Conservation (phyloP, 2,329 filamentous ascomycete genomes). For the Diaporthe longicolla region DNA sequence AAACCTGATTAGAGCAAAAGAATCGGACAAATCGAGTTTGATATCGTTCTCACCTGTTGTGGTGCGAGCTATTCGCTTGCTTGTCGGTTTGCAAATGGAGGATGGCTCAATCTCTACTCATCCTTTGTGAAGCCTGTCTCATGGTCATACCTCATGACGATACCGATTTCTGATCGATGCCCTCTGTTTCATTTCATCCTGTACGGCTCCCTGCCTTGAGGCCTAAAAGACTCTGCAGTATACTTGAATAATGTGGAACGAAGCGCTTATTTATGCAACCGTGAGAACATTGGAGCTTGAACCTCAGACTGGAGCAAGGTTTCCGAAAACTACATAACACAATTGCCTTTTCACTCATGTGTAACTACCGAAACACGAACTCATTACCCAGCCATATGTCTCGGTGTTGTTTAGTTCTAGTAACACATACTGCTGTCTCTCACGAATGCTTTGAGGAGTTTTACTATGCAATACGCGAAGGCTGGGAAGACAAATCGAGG, state of each 20-base stretch:
- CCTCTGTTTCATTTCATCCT: not conserved
- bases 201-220: not conserved
- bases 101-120: not conserved
- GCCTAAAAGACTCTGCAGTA: not conserved
- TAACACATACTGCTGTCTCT: too few relatives aligned
- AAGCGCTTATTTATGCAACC: not conserved
- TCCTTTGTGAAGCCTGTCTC: not conserved
- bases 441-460: too few relatives aligned
- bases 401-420: too few relatives aligned
- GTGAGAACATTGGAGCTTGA: not conserved
- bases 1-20: too few relatives aligned
- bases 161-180: too few relatives aligned
- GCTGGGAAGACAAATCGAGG: too few relatives aligned
- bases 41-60: not conserved
- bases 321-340: not conserved
- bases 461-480: too few relatives aligned
- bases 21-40: not conserved
- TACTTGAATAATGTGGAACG: too few relatives aligned
- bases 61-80: not conserved
- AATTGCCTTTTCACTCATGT: too few relatives aligned
- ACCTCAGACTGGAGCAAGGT: not conserved
- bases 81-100: not conserved
- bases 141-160: too few relatives aligned
- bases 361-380: not conserved
- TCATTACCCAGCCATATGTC: too few relatives aligned